Evolutionary conservation across 805 yeast species (phyloP).

Genomic region (Suhomyces canberraensis): DNA sequence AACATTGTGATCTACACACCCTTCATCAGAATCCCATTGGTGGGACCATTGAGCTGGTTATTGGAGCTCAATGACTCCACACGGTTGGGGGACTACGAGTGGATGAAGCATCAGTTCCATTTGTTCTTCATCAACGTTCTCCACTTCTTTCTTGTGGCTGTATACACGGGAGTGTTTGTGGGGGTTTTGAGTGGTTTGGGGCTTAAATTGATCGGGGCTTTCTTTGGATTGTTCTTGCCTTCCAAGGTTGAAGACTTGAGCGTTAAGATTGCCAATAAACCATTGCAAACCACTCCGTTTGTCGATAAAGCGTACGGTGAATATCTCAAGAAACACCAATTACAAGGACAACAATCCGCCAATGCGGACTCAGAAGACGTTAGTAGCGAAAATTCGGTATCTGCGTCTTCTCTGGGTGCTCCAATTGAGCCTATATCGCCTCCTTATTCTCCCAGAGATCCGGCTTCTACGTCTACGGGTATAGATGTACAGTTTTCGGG

Average conservation of each 20-base stretch:
- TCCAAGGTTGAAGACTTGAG: not conserved
- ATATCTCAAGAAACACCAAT: not conserved
- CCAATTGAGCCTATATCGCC: slow-evolving; percentile 2
- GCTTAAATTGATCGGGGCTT: slow-evolving; percentile 7
- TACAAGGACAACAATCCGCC: no score
- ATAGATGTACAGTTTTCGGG: not conserved
- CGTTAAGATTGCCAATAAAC: not conserved
- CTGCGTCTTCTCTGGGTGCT: not conserved
- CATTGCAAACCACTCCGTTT: not conserved
- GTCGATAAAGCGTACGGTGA: not conserved
- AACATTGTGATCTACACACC: slow-evolving; percentile 10
- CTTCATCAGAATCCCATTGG: slow-evolving; percentile 11
- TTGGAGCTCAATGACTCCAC: slow-evolving; percentile 9
- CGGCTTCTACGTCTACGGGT: not conserved
- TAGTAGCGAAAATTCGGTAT: not conserved
- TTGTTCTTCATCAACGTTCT: slow-evolving; percentile 5
- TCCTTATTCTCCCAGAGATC: slow-evolving; percentile 2
- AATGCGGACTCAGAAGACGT: no score
- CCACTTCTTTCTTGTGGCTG: slow-evolving; percentile 10
- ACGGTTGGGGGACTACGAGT: slow-evolving; percentile 2
- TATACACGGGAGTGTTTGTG: slow-evolving; percentile 8
- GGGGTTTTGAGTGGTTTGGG: slow-evolving; percentile 9
- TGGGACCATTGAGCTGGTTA: slow-evolving; percentile 9
- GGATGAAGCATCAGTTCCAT: slow-evolving; percentile 10
- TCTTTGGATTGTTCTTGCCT: slow-evolving; percentile 7